Evolutionary conservation across 139 green algal species (phyloP), one percentile per base, ranked within the genome.

Genomic region (Bryopsis sp.): DNA sequence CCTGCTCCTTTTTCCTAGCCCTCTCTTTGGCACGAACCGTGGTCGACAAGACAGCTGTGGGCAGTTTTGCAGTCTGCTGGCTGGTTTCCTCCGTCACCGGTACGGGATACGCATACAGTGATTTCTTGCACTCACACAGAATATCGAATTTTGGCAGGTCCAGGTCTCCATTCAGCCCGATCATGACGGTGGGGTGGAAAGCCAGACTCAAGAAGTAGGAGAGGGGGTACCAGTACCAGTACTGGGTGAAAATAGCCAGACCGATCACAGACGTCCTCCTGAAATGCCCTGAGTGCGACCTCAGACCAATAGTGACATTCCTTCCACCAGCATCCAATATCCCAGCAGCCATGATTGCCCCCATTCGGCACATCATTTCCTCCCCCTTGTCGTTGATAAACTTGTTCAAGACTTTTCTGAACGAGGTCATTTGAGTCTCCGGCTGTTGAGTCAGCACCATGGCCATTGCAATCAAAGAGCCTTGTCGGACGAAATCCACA

Each of bases 211-310:
- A 58, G 78, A 95, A 96, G 84, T 97, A 96, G 15, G 80, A 78
- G 29, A 98, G 74, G 2, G 93, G 93, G 82, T 96, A 95, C 93
- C 93, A 98, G 82, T 96, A 97, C 94, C 94, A 99, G 82, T 96
- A 95, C 77, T 98, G 92, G 11, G 82, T 88, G 82, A 99, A 99
- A 28, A 99, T 72, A 1, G 89, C 85, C 61, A 98, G 81, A 1
- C 86, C 92, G 2, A 98, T 70, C 8, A 96, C 77, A 39, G 82
- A 81, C 31, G 88, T 95, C 74, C 94, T 86, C 8, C 95, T 82
- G 77, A 88, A 85, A 75, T 86, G 80, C 29, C 92, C 94, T 0
- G 77, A 84, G 47, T 76, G 64, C 4, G 82, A 84, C 39, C 88
- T 82, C 72, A 97, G 79, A 0, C 76, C 82, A 24, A 98, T 66